phyloP scores from a whole-genome alignment of 140 eudicot species.

The Bidens hawaiensis region DNA sequence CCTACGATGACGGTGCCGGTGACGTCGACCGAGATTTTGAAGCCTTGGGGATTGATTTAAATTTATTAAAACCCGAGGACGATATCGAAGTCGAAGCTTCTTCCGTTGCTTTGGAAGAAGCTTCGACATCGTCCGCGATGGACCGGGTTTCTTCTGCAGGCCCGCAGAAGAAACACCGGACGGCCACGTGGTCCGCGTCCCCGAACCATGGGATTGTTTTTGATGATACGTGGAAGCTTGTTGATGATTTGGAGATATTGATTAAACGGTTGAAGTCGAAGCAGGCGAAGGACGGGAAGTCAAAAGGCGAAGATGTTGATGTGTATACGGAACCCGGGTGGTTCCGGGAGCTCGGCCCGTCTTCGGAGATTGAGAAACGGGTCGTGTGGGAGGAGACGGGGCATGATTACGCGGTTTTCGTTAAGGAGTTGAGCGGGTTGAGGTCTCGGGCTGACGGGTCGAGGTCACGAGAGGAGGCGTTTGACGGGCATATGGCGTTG shows the following conservation, averaged over 20 bases:
- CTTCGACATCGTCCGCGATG: slow-evolving; percentile 60
- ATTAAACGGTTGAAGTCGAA: slow-evolving; percentile 63
- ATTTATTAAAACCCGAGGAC: slow-evolving; percentile 40
- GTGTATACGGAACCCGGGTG: slow-evolving; percentile 84
- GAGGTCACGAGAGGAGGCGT: slow-evolving; percentile 77
- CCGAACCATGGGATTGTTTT: slow-evolving; percentile 87
- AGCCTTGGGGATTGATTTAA: slow-evolving; percentile 72
- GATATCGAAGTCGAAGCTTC: slow-evolving; percentile 4
- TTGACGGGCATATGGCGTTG: slow-evolving; percentile 96
- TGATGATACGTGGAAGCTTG: slow-evolving; percentile 89
- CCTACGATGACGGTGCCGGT: slow-evolving; percentile 97
- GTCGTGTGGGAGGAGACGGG: slow-evolving; percentile 75
- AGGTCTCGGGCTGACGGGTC: slow-evolving; percentile 86
- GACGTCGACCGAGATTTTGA: slow-evolving; percentile 98
- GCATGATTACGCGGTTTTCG: slow-evolving; percentile 55
- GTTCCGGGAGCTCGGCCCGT: slow-evolving; percentile 88
- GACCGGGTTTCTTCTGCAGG: slow-evolving; percentile 39
- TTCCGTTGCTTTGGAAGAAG: slow-evolving; percentile 44
- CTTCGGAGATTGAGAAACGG: slow-evolving; percentile 60
- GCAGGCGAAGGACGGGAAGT: slow-evolving; percentile 56
- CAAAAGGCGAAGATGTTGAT: slow-evolving; percentile 58
- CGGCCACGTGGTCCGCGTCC: slow-evolving; percentile 88
- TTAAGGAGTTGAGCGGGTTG: slow-evolving; percentile 79
- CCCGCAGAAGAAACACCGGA: slow-evolving; percentile 60
- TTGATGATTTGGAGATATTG: slow-evolving; percentile 80